Evolutionary conservation across 768 basidiomycete species (phyloP).

Genomic region (Filobasidium wieringae): DNA sequence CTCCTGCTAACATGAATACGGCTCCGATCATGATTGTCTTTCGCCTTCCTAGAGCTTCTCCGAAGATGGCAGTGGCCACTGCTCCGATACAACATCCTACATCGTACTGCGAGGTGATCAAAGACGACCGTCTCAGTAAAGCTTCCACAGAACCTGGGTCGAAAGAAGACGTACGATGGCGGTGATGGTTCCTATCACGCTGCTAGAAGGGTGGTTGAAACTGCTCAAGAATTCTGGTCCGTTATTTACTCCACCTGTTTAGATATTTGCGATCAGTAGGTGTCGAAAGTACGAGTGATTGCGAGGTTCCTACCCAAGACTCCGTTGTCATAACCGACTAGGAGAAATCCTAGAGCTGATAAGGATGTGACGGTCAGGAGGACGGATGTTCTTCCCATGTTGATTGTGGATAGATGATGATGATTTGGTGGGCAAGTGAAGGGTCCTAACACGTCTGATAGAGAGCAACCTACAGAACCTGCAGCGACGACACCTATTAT

Average conservation of each 20-base stretch:
- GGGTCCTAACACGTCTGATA: too few relatives aligned
- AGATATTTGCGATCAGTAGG: slow-evolving; percentile 1
- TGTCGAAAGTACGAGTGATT: slow-evolving; percentile 2
- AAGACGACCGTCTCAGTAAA: background rate
- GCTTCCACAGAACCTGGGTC: too few relatives aligned
- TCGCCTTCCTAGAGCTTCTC: slow-evolving; percentile 21
- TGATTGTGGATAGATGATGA: too few relatives aligned
- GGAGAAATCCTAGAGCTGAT: slow-evolving; percentile 17
- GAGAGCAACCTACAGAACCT: too few relatives aligned
- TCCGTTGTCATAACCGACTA: slow-evolving; percentile 3
- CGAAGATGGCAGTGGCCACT: slow-evolving; percentile 19
- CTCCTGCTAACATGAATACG: slow-evolving; percentile 23
- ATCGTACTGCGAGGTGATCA: slow-evolving; percentile 18
- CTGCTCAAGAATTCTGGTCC: background rate
- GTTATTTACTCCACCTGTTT: slow-evolving; percentile 12
- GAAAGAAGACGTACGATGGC: slow-evolving; percentile 13
- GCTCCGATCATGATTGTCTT: slow-evolving; percentile 19
- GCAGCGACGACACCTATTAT: too few relatives aligned
- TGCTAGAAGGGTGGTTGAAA: slow-evolving; percentile 4
- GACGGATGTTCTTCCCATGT: too few relatives aligned
- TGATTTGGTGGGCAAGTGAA: too few relatives aligned
- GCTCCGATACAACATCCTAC: slow-evolving; percentile 26
- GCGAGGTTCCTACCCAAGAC: background rate
- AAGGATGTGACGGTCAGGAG: background rate
- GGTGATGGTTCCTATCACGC: slow-evolving; percentile 23